These are phyloP conservation scores for Infundibulicybe gibba DNA, from an alignment of 768 basidiomycete genomes.

Conservation along the genomic window DNA sequence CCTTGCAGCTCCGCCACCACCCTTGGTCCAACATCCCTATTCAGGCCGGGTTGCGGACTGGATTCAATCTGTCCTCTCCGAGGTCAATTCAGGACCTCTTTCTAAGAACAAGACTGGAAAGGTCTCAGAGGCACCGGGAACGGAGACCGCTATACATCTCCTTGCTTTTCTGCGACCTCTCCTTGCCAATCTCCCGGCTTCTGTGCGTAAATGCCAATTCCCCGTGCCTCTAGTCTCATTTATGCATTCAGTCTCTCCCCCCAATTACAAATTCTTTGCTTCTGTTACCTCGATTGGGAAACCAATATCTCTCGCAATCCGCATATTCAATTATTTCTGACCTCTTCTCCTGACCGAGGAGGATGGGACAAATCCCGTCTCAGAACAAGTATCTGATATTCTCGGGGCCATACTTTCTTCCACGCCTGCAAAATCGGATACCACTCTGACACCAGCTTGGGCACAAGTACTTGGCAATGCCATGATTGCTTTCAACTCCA, in stretches of 20 bases:
- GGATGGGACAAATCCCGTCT: constrained; percentile 45
- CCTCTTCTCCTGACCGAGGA: constrained; percentile 58
- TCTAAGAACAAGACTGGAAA: constrained; percentile 57
- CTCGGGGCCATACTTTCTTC: constrained; percentile 67
- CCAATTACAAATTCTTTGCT: constrained; percentile 69
- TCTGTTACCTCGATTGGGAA: constrained; percentile 80
- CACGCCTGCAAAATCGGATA: constrained; percentile 67
- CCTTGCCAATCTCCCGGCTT: constrained; percentile 55
- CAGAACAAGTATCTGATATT: constrained; percentile 55
- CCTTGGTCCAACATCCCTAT: constrained; percentile 82
- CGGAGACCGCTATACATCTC: constrained; percentile 75
- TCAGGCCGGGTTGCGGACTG: constrained; percentile 78
- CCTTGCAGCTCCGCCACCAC: constrained; percentile 72
- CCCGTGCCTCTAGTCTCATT: constrained; percentile 1
- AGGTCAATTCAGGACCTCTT: constrained; percentile 59
- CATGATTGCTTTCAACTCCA: constrained; percentile 58
- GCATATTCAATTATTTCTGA: constrained; percentile 85
- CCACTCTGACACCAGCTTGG: constrained; percentile 73
- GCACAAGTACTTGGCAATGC: constrained; percentile 69
- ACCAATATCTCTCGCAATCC: constrained; percentile 85
- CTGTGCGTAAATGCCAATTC: constrained; percentile 47
- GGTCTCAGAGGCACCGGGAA: constrained; percentile 50
- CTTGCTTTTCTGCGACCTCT: constrained; percentile 70
- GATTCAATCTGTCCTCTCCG: constrained; percentile 62
- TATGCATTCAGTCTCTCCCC: constrained; percentile 58